Conservation (phyloP, 768 basidiomycete genomes). For the Serpula lacrymans region DNA sequence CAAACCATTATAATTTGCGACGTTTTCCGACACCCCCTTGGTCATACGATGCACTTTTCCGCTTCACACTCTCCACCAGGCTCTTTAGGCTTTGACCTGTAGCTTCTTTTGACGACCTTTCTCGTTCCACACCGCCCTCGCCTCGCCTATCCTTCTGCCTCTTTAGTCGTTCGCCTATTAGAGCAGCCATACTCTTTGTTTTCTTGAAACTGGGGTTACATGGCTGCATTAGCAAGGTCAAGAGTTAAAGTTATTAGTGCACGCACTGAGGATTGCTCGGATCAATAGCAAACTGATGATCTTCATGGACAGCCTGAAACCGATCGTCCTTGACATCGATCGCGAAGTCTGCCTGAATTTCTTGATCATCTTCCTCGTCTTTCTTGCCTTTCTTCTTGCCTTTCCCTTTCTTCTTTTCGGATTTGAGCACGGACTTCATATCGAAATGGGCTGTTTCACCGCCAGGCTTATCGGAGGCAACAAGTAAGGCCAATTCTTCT, state of each 20-base stretch:
- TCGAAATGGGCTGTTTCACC: conserved; percentile 79
- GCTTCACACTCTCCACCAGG: conserved; percentile 85
- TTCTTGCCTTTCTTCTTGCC: conserved; percentile 39
- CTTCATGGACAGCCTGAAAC: conserved; percentile 84
- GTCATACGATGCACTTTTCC: conserved; percentile 51
- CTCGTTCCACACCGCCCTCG: too few species aligned
- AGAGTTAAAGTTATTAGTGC: not conserved
- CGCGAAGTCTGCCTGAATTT: conserved; percentile 76
- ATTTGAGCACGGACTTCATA: conserved; percentile 83
- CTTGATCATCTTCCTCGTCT: conserved; percentile 44
- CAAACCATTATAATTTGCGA: conserved; percentile 30
- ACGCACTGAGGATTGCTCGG: conserved; percentile 92
- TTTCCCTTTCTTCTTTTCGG: conserved; percentile 63
- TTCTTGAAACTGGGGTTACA: conserved; percentile 70
- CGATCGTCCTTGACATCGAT: conserved; percentile 86
- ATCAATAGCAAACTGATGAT: conserved; percentile 92
- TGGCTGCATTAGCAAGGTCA: not conserved
- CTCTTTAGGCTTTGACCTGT: conserved; percentile 48
- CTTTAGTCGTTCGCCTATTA: conserved; percentile 81
- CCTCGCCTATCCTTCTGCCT: conserved; percentile 41
- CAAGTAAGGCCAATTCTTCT: conserved; percentile 65
- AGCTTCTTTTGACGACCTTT: conserved; percentile 4
- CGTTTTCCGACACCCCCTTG: conserved; percentile 35
- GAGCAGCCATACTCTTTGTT: conserved; percentile 83
- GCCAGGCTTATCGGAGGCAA: conserved; percentile 49